Conservation (phyloP, 1,139 yeast genomes). For the Suhomyces bolitotheri region DNA sequence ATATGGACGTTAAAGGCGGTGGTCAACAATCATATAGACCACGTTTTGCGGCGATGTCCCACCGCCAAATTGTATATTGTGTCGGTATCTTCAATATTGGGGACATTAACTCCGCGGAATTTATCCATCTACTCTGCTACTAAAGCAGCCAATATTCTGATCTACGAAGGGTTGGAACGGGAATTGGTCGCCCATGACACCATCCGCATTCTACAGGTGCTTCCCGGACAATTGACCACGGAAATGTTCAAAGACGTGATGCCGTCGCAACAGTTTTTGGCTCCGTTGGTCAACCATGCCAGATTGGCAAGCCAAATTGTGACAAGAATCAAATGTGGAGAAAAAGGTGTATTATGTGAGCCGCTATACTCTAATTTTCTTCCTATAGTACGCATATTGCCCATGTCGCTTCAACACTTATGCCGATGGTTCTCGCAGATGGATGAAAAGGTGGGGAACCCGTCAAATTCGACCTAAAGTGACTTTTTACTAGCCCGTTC, state of each 20-base stretch:
- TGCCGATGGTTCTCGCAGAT: constrained; percentile 55
- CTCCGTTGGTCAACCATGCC: constrained; percentile 56
- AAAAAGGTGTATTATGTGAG: constrained; percentile 51
- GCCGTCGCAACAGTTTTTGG: constrained; percentile 60
- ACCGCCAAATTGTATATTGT: constrained; percentile 49
- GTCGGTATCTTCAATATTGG: constrained; percentile 68
- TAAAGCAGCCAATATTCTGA: constrained; percentile 60
- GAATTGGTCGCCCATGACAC: constrained; percentile 39
- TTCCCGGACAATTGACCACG: constrained; percentile 70
- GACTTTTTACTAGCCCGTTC: constrained; percentile 15
- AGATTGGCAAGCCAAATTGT: constrained; percentile 47
- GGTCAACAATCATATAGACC: constrained; percentile 25
- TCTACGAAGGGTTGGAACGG: constrained; percentile 58
- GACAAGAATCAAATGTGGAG: constrained; percentile 43
- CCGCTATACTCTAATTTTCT: constrained; percentile 65
- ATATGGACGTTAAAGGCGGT: constrained; percentile 49
- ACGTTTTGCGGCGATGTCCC: constrained; percentile 16
- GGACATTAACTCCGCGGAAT: constrained; percentile 68
- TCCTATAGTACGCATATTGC: constrained; percentile 54
- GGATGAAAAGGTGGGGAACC: constrained; percentile 41
- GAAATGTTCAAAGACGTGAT: constrained; percentile 61
- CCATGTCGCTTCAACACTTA: constrained; percentile 45
- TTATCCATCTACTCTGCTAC: constrained; percentile 66
- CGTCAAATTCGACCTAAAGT: no score
- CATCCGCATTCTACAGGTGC: constrained; percentile 50